phyloP scores from a whole-genome alignment of 164 flowering plant species.

The Magnolia officinalis region DNA sequence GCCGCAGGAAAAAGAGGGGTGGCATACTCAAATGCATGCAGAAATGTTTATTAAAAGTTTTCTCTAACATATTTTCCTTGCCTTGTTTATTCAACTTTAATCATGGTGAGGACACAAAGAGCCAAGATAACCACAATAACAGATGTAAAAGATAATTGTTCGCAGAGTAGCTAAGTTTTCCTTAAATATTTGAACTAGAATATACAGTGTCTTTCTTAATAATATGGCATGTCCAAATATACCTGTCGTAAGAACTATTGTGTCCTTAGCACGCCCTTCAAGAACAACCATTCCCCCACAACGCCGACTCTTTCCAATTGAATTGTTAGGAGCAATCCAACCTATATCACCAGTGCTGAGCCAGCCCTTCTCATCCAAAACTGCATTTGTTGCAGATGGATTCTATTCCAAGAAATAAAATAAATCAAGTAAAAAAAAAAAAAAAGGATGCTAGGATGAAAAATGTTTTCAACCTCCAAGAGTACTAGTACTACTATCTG shows the following conservation, averaged over 20 bases:
- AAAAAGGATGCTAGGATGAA: not conserved
- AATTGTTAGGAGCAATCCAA: constrained; percentile 82
- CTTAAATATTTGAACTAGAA: not conserved
- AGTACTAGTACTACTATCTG: not conserved
- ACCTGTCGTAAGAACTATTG: constrained; percentile 94
- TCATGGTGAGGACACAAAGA: not conserved
- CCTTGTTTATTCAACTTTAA: not conserved
- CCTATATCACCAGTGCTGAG: constrained; percentile 88
- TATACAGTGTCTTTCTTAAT: not conserved
- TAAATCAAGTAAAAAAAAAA: not conserved
- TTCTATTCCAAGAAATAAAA: constrained; percentile 45
- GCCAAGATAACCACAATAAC: not conserved
- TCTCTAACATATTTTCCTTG: not conserved
- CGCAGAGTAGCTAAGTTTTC: not conserved
- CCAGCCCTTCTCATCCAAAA: constrained; percentile 75
- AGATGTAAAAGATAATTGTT: not conserved
- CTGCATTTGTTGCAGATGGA: constrained; percentile 61
- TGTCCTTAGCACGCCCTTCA: constrained; percentile 97
- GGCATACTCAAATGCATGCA: not conserved
- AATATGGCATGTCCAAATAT: constrained; percentile 3
- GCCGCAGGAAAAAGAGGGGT: not conserved
- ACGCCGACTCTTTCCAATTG: constrained; percentile 67
- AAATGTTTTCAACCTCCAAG: not conserved
- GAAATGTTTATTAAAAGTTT: not conserved
- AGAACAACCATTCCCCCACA: constrained; percentile 83